Evolutionary conservation across 2,329 filamentous ascomycete species (phyloP), one percentile per base, ranked within the genome.

Genomic region (Alternaria metachromatica): DNA sequence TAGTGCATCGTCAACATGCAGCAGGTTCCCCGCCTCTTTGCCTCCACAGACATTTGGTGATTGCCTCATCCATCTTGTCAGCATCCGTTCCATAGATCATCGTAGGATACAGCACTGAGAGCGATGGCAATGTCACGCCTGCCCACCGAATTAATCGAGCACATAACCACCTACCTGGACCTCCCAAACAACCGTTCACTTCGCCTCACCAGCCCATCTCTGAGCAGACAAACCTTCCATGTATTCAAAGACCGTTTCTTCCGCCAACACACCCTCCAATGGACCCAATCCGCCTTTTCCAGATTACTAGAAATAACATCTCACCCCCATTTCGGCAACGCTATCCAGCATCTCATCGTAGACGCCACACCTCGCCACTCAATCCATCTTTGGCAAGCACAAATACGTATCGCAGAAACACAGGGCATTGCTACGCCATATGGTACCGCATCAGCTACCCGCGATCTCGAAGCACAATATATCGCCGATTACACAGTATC

Each of bases 311-410:
- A 67, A 10, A 64, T 75, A 55, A 62, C 69, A 3, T 62, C 55
- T 12, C 64, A 72, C 53, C 11, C 55, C 6, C n/a, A 57, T 12
- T 71, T 75, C 30, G 70, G 70, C 13, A 18, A 43, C 43, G 56
- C 60, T 13, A 49, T 77, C 3, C 67, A 62, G 3, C 51, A 71
- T 25, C 67, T 77, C 7, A 55, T 70, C 37, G 68, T 78, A 15
- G 72, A 77, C 46, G 71, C 74, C 3, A 77, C 76, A 7, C 76
- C 76, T 0, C 46, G 62, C 9, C 63, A 73, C 45, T 69, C 72
- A 0, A 72, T 75, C 9, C 44, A 37, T 12, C 53, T 76, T 4
- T 77, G 74, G 75, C 61, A 69, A 26, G 49, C 71, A 20, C 62
- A 62, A 21, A 65, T 63, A 30, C 55, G 50, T n/a, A 54, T 59